Percentiles rank a stretch among this genome's conserved stretches.
Conservation (phyloP, 768 basidiomycete genomes). For the Crucibulum laeve region DNA sequence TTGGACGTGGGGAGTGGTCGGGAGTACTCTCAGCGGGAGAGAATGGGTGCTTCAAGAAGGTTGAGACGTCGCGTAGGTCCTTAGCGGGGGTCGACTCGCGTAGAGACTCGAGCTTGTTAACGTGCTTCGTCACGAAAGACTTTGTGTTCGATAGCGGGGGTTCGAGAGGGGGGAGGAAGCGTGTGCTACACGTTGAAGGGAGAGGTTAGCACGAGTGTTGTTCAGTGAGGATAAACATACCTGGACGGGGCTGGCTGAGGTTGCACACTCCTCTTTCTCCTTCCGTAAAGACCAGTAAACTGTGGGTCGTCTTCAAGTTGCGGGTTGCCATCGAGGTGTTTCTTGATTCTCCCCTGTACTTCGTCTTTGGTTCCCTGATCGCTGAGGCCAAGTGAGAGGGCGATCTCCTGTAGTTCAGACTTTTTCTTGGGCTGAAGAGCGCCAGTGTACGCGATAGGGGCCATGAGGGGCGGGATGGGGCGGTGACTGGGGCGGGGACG, state of each 20-base stretch:
- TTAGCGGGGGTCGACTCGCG: slow-evolving; percentile 45
- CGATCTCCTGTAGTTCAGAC: slow-evolving; percentile 60
- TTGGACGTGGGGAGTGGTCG: slow-evolving; percentile 17
- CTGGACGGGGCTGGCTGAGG: slow-evolving; percentile 19
- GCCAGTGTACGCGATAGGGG: slow-evolving; percentile 42
- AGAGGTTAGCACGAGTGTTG: slow-evolving; percentile 8
- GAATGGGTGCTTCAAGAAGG: slow-evolving; percentile 42
- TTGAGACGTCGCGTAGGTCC: slow-evolving; percentile 47
- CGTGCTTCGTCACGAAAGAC: slow-evolving; percentile 18
- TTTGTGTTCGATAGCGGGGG: slow-evolving; percentile 15
- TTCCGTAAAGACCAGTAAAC: slow-evolving; percentile 53
- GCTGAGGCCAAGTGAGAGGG: slow-evolving; percentile 44
- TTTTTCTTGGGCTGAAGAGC: slow-evolving; percentile 65
- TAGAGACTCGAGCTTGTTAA: slow-evolving; percentile 32
- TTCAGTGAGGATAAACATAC: slow-evolving; percentile 9
- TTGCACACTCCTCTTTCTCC: slow-evolving; percentile 39
- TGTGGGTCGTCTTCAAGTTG: slow-evolving; percentile 51
- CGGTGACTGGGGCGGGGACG: slow-evolving; percentile 18
- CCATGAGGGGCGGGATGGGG: too few relatives aligned
- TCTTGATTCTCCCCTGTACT: slow-evolving; percentile 55
- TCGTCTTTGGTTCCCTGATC: slow-evolving; percentile 63
- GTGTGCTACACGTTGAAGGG: slow-evolving; percentile 6
- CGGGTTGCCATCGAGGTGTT: slow-evolving; percentile 54
- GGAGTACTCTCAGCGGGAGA: slow-evolving; percentile 30
- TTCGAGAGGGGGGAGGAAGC: not conserved